Evolutionary conservation across 1,284 basidiomycete species (phyloP).

Genomic region (Marasmius sp.): DNA sequence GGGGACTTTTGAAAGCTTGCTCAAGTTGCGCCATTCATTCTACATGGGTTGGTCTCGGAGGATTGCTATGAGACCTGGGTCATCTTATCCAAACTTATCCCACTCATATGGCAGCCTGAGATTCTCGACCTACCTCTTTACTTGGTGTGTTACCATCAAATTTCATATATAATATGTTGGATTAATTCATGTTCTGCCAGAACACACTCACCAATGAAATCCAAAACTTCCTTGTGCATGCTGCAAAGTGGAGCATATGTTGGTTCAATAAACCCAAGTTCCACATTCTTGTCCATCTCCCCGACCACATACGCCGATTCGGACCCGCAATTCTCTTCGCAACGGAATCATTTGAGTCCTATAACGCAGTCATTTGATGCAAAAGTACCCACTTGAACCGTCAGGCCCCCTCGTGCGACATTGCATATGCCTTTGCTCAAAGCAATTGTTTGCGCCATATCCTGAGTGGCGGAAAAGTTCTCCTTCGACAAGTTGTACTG

Average conservation of each 20-base stretch:
- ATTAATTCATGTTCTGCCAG: background rate
- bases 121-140: conserved; percentile 31
- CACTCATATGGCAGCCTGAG: conserved; percentile 34
- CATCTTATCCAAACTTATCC: conserved; percentile 28
- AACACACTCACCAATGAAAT: too few species aligned
- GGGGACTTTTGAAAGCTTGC: conserved; percentile 4
- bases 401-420: conserved; percentile 41
- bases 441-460: conserved; percentile 2
- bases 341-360: conserved; percentile 45
- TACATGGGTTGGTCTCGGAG: background rate
- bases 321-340: conserved; percentile 39
- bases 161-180: background rate
- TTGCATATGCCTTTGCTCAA: conserved; percentile 34
- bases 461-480: background rate
- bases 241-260: conserved; percentile 24
- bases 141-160: conserved; percentile 19
- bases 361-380: conserved; percentile 40
- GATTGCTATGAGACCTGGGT: conserved; percentile 26
- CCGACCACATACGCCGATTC: conserved; percentile 30
- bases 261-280: conserved; percentile 44
- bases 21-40: conserved; percentile 7
- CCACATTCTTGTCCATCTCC: conserved; percentile 33
- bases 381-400: conserved; percentile 42
- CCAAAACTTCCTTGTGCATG: conserved; percentile 25
- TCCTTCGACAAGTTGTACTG: background rate